Evolutionary conservation across 2,329 filamentous ascomycete genomes (phyloP), one percentile per base, ranked within the genome.

Genomic region (Epichloe gansuensis): DNA sequence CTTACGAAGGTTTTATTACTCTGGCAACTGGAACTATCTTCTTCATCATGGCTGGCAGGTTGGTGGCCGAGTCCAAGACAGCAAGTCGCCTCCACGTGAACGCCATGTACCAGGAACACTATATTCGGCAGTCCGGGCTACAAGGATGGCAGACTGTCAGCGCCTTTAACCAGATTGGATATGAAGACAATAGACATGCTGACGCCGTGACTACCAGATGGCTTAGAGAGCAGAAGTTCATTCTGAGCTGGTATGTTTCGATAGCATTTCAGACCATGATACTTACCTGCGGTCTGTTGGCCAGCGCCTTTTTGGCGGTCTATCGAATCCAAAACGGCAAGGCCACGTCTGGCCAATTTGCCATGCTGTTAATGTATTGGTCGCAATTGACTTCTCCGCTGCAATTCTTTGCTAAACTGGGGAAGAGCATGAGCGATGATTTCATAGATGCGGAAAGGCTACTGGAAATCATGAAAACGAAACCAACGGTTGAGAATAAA

Each of bases 341-440:
- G 50, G 76, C 78, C 4, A 78, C 77, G 5, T 71, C 84, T 11
- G 84, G 84, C 51, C 75, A 84, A 56, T 87, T 89, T 58, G 80
- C 85, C 51, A 80, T 82, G 67, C 71, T 89, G 15, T 68, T 88
- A 54, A 84, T 82, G 50, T 89, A 88, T 64, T 87, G 87, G 83
- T 76, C 77, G 17, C 84, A 88, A 60, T 72, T 89, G 39, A 84
- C 84, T 44, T 76, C 78, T 2, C 85, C 85, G 2, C 73, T 89
- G 50, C 82, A 82, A 57, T 87, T 85, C 65, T 87, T 89, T 61
- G 75, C 77, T 6, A 68, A 69, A 17, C 66, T 81, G 31, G 77
- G 78, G 6, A 78, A 76, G 59, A 74, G 66, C 47, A 72, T 82
- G 55, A 77, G 76, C 52, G 71, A 74, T 55, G 73, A 79, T 52